Evolutionary conservation across 192 early-diverging fungal genomes (phyloP).

Genomic region (Coemansia asiatica): DNA sequence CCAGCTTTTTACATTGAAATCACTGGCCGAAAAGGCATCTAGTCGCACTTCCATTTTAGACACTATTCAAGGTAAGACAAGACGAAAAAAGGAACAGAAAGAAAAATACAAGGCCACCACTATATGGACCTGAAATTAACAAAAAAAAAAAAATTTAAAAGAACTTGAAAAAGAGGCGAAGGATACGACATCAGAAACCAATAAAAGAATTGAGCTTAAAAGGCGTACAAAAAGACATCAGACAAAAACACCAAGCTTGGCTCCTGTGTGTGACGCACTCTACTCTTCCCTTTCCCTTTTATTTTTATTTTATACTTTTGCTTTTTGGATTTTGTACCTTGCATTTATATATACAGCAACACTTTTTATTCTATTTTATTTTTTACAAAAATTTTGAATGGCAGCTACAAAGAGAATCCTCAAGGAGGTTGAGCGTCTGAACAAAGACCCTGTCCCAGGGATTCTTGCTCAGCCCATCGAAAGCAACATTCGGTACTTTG

Average conservation of each 20-base stretch:
- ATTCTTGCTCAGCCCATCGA: conserved; percentile 87
- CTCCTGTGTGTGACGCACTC: background rate
- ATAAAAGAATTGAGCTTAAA: background rate
- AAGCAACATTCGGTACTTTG: conserved; percentile 96
- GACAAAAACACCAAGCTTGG: background rate
- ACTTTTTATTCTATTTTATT: conserved; percentile 1
- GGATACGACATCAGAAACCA: too few relatives aligned
- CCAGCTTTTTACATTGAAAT: conserved; percentile 44
- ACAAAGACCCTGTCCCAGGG: conserved; percentile 92
- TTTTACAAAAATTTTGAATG: background rate
- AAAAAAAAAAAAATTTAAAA: too few relatives aligned
- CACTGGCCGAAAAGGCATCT: conserved; percentile 32
- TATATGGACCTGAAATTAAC: background rate
- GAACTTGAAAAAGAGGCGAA: too few relatives aligned
- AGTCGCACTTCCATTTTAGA: conserved; percentile 41
- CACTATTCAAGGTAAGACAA: background rate
- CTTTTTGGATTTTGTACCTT: background rate
- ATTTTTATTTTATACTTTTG: background rate
- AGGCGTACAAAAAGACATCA: background rate
- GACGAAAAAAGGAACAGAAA: background rate
- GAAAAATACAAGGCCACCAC: background rate
- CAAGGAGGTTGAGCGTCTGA: conserved; percentile 95
- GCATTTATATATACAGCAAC: background rate
- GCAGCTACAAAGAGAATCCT: conserved; percentile 41
- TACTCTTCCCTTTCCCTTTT: background rate